A percentile compares a stretch with the other conserved stretches of the same genome.
Conservation (phyloP, 257 asterid genomes). For the Echium plantagineum region DNA sequence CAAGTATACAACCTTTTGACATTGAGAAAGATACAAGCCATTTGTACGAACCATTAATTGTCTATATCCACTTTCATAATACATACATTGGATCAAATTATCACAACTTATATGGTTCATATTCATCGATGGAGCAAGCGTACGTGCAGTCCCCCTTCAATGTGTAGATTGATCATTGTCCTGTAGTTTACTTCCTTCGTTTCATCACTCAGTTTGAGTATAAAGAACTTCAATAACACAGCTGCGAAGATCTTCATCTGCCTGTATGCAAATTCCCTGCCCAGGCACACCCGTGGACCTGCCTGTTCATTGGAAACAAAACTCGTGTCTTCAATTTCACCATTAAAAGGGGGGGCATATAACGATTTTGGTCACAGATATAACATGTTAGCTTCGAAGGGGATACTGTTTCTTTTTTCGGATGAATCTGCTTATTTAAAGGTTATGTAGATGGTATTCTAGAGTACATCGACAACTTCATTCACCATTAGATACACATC, state of each 20-base stretch:
- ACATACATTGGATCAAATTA: no score
- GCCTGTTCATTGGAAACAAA: constrained; percentile 25
- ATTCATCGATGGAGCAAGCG: constrained; percentile 20
- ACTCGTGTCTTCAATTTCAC: background rate
- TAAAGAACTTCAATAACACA: constrained; percentile 27
- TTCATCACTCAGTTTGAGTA: constrained; percentile 31
- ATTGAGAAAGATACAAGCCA: background rate
- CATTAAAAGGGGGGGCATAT: background rate
- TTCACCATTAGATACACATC: no score
- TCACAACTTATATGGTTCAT: background rate
- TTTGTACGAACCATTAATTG: no score
- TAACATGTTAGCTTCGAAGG: background rate
- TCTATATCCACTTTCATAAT: no score
- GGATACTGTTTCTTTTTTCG: no score
- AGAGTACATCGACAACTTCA: no score
- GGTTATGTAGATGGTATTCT: no score
- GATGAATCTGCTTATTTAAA: no score
- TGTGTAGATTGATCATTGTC: constrained; percentile 49
- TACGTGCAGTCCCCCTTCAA: constrained; percentile 40
- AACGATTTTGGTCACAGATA: background rate
- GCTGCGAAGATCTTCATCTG: constrained; percentile 55
- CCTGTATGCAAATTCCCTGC: constrained; percentile 46
- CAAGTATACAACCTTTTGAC: background rate
- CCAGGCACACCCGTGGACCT: constrained; percentile 45
- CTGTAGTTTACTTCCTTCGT: constrained; percentile 27